phyloP scores from a whole-genome alignment of 1,139 yeast species.

The Diutina mesorugosa region DNA sequence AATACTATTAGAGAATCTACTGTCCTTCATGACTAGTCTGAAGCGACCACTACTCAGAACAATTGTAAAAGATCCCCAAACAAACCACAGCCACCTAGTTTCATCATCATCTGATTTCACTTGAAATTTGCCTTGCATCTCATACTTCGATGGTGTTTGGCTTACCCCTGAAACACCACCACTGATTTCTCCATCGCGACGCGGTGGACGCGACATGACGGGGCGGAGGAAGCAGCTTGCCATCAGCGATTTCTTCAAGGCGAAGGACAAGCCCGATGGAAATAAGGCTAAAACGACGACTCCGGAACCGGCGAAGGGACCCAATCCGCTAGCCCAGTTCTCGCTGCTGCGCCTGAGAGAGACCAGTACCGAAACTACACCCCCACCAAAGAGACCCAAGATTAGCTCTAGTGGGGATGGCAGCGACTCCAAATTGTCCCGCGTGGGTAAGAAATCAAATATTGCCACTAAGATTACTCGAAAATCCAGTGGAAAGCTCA shows the following conservation, averaged over 20 bases:
- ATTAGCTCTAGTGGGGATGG: too few relatives aligned
- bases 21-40: too few relatives aligned
- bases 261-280: background rate
- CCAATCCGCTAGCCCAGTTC: background rate
- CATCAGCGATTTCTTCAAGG: background rate
- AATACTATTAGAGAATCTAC: too few relatives aligned
- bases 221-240: background rate
- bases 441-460: background rate
- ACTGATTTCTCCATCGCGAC: too few relatives aligned
- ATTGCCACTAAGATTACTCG: background rate
- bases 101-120: too few relatives aligned
- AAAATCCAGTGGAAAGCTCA: constrained; percentile 13
- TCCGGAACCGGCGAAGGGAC: background rate
- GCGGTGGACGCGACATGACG: background rate
- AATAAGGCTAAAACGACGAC: background rate
- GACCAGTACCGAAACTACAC: background rate
- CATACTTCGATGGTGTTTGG: too few relatives aligned
- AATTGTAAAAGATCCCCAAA: too few relatives aligned
- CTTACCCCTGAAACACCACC: too few relatives aligned
- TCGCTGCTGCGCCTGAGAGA: background rate
- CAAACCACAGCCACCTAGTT: too few relatives aligned
- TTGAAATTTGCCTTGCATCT: too few relatives aligned
- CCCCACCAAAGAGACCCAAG: background rate
- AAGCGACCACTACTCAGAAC: too few relatives aligned
- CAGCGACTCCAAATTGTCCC: background rate